phyloP scores from a whole-genome alignment of 169 alveolate species.

The Cystoisospora suis region DNA sequence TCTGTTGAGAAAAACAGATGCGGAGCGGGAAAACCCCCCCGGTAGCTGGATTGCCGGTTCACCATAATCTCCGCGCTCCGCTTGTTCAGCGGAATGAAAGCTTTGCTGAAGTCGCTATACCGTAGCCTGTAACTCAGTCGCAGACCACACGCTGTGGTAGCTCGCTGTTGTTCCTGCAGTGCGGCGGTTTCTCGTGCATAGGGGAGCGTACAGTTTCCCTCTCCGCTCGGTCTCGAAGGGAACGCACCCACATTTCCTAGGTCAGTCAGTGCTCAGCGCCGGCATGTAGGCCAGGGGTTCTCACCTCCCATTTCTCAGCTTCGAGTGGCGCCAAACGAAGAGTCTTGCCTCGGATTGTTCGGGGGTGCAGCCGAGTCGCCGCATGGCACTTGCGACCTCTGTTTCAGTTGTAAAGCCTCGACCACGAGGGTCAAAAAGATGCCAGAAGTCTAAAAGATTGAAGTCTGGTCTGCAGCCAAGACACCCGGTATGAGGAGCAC shows the following conservation, averaged over 20 bases:
- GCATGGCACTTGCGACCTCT: slow-evolving; percentile 47
- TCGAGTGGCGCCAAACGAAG: background rate
- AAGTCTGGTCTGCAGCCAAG: slow-evolving; percentile 30
- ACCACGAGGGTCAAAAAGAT: slow-evolving; percentile 56
- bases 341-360: background rate
- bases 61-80: background rate
- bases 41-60: slow-evolving; percentile 6
- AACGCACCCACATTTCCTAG: no score
- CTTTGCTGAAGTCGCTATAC: slow-evolving; percentile 12
- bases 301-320: background rate
- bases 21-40: slow-evolving; percentile 35
- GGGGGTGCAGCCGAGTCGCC: background rate
- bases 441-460: slow-evolving; percentile 62
- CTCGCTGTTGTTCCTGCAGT: no score
- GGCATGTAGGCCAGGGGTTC: no score
- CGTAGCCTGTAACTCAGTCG: slow-evolving; percentile 18
- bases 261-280: no score
- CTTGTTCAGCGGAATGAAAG: background rate
- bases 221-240: no score
- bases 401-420: slow-evolving; percentile 61
- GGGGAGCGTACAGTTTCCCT: no score
- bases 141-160: no score
- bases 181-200: no score
- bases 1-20: slow-evolving; percentile 15
- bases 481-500: no score